These are phyloP conservation scores for Fusarium coicis DNA, from an alignment of 2,329 filamentous ascomycete genomes.

Conservation along the genomic window DNA sequence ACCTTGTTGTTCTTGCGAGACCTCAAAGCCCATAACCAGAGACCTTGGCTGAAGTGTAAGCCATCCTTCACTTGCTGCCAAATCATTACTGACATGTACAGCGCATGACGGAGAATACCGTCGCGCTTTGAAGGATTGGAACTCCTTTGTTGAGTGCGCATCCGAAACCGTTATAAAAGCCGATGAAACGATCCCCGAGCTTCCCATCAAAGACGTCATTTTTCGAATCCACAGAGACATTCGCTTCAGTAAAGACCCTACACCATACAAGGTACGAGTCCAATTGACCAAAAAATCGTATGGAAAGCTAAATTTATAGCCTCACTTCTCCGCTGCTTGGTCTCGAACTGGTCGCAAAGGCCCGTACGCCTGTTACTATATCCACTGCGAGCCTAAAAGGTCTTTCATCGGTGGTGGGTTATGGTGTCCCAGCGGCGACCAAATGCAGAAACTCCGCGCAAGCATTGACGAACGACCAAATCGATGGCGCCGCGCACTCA, in stretches of 20 bases:
- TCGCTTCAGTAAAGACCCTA: slow-evolving; percentile 84
- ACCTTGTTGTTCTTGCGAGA: slow-evolving; percentile 68
- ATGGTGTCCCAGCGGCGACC: slow-evolving; percentile 78
- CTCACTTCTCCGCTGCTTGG: slow-evolving; percentile 87
- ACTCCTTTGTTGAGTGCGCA: slow-evolving; percentile 78
- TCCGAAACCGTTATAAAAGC: slow-evolving; percentile 75
- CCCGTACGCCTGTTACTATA: slow-evolving; percentile 87
- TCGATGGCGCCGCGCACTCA: slow-evolving; percentile 75
- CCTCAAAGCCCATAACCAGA: slow-evolving; percentile 68
- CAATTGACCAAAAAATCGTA: neutral
- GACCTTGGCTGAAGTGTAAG: slow-evolving; percentile 68
- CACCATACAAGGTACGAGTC: slow-evolving; percentile 81
- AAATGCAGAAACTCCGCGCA: slow-evolving; percentile 74
- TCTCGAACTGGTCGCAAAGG: slow-evolving; percentile 89
- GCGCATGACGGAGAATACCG: slow-evolving; percentile 85
- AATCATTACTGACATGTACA: slow-evolving; percentile 49
- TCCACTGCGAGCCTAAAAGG: slow-evolving; percentile 79
- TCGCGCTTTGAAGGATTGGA: slow-evolving; percentile 81
- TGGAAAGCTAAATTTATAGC: slow-evolving; percentile 54
- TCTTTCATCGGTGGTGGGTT: slow-evolving; percentile 84
- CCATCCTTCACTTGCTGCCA: neutral
- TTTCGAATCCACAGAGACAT: slow-evolving; percentile 91
- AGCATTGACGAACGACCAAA: slow-evolving; percentile 80
- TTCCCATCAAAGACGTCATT: slow-evolving; percentile 86
- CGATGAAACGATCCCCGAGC: slow-evolving; percentile 86